These are phyloP conservation scores for Cyberlindnera euphorbiiphila DNA, from an alignment of 805 yeast genomes.

Conservation along the genomic window DNA sequence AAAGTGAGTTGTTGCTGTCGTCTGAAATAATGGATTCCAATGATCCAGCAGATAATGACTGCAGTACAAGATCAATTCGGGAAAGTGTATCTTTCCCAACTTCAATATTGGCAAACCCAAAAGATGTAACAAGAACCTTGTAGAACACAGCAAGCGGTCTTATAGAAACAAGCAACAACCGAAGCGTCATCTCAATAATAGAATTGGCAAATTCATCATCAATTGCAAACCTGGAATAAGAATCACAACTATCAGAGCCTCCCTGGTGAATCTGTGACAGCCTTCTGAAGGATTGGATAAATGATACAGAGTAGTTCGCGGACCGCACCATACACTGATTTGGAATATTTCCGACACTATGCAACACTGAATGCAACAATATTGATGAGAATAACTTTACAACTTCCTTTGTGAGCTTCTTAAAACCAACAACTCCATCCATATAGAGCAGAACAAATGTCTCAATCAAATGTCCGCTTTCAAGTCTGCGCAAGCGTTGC, in stretches of 20 bases:
- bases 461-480: slow-evolving; percentile 8
- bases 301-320: background rate
- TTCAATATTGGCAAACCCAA: slow-evolving; percentile 8
- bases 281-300: slow-evolving; percentile 2
- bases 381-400: slow-evolving; percentile 11
- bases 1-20: background rate
- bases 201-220: slow-evolving; percentile 10
- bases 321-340: slow-evolving; percentile 1
- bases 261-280: slow-evolving; percentile 3
- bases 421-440: slow-evolving; percentile 7
- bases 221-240: slow-evolving; percentile 3
- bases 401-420: slow-evolving; percentile 1
- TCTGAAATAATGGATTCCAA: slow-evolving; percentile 6
- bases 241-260: background rate
- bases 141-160: slow-evolving; percentile 22
- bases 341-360: background rate
- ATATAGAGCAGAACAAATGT: slow-evolving; percentile 9
- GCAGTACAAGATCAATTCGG: slow-evolving; percentile 13
- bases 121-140: slow-evolving; percentile 20
- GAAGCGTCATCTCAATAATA: slow-evolving; percentile 10
- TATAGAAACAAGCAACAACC: slow-evolving; percentile 17
- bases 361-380: slow-evolving; percentile 5
- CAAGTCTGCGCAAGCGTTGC: slow-evolving; percentile 1
- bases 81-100: slow-evolving; percentile 1
- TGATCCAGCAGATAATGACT: slow-evolving; percentile 9